phyloP scores from a whole-genome alignment of 108 stramenopile genomes.

The Cyclotella cryptica region DNA sequence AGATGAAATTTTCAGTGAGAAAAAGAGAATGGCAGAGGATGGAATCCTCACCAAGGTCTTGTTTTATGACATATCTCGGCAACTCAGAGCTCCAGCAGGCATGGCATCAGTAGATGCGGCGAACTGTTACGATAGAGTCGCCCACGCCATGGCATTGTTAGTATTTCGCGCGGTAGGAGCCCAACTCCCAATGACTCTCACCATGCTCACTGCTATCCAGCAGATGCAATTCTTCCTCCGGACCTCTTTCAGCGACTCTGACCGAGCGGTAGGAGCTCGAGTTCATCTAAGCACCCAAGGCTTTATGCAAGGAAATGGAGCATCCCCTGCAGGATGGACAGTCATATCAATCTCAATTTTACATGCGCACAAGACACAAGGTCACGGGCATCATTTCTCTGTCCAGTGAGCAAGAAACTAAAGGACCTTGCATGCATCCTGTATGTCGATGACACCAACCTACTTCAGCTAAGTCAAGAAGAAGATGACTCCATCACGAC shows the following conservation, averaged over 20 bases:
- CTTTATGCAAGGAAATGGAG: slow-evolving; percentile 19
- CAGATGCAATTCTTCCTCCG: slow-evolving; percentile 19
- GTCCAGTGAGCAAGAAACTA: slow-evolving; percentile 7
- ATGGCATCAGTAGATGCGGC: slow-evolving; percentile 22
- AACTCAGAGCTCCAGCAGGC: slow-evolving; percentile 1
- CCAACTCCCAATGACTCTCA: neutral
- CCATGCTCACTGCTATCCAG: slow-evolving; percentile 21
- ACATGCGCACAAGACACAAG: slow-evolving; percentile 7
- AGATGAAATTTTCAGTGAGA: slow-evolving; percentile 35
- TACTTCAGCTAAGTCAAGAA: slow-evolving; percentile 7
- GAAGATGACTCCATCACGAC: neutral
- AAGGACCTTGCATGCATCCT: neutral
- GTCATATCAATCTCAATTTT: slow-evolving; percentile 20
- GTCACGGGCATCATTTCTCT: slow-evolving; percentile 13
- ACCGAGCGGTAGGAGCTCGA: neutral
- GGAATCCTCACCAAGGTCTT: slow-evolving; percentile 12
- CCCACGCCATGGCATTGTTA: slow-evolving; percentile 12
- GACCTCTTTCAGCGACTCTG: slow-evolving; percentile 10
- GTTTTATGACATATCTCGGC: slow-evolving; percentile 8
- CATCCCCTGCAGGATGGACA: neutral
- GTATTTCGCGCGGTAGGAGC: slow-evolving; percentile 16
- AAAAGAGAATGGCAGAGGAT: slow-evolving; percentile 18
- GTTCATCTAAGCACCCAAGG: slow-evolving; percentile 17
- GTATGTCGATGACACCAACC: slow-evolving; percentile 15
- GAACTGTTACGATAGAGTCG: slow-evolving; percentile 26